These are phyloP conservation scores for Citrullus mucosospermus DNA, from an alignment of 306 rosid species.

Conservation along the genomic window DNA sequence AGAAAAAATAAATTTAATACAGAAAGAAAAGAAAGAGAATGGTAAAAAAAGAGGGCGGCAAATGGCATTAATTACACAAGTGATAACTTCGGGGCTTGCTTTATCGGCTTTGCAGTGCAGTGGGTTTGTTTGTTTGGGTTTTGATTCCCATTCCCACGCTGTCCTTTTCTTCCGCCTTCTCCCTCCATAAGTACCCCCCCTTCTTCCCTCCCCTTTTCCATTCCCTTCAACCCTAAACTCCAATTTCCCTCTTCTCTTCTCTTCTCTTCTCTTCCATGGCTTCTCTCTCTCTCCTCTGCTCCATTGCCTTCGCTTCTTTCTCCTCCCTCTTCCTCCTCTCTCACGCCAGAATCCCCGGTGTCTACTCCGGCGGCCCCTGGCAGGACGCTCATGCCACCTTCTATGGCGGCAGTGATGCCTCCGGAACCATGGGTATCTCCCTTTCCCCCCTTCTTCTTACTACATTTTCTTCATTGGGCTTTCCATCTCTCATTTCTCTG, in stretches of 20 bases:
- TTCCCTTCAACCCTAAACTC: conserved; percentile 11
- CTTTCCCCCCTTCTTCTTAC: neutral
- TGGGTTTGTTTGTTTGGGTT: neutral
- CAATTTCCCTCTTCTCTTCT: neutral
- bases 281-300: conserved; percentile 24
- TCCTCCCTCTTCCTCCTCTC: conserved; percentile 26
- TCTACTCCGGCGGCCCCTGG: conserved; percentile 65
- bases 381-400: conserved; percentile 84
- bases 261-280: conserved; percentile 38
- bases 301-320: conserved; percentile 20
- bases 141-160: neutral
- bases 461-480: neutral
- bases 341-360: conserved; percentile 65
- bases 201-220: conserved; percentile 24
- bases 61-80: neutral
- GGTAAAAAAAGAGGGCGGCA: neutral
- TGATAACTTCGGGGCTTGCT: neutral
- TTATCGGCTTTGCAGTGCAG: neutral
- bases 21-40: neutral
- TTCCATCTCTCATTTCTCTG: neutral
- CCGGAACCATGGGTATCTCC: conserved; percentile 84
- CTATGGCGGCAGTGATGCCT: conserved; percentile 96
- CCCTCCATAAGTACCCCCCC: conserved; percentile 64
- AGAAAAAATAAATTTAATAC: neutral
- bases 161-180: neutral